Evolutionary conservation across 768 basidiomycete genomes (phyloP).

Genomic region (Russula ochroleuca): DNA sequence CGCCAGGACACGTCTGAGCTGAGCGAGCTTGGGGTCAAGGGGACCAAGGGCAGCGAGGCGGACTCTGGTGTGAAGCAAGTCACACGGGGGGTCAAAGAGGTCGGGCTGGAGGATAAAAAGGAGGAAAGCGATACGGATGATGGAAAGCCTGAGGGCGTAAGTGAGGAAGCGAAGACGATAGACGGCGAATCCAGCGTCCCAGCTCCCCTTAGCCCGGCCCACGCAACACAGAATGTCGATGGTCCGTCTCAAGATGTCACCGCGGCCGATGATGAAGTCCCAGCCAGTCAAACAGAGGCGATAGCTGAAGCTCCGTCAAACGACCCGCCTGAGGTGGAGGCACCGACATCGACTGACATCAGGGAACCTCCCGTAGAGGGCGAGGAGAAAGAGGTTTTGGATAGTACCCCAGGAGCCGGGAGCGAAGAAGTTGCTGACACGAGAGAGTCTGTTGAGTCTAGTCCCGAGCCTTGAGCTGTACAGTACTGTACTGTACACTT

Average conservation of each 20-base stretch:
- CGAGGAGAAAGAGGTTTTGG: neutral
- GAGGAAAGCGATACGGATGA: slow-evolving; percentile 8
- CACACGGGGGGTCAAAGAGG: slow-evolving; percentile 63
- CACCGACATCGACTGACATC: neutral
- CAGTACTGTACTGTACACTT: slow-evolving; percentile 4
- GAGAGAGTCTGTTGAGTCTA: neutral
- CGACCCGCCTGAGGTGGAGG: slow-evolving; percentile 4
- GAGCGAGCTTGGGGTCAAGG: slow-evolving; percentile 32
- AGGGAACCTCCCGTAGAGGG: neutral
- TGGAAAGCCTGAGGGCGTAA: neutral
- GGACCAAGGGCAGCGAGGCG: slow-evolving; percentile 40
- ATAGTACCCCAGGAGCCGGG: neutral
- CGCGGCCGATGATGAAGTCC: slow-evolving; percentile 8
- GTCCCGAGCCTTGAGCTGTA: neutral
- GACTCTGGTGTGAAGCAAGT: slow-evolving; percentile 60
- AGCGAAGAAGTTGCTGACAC: slow-evolving; percentile 1
- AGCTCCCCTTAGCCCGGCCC: slow-evolving; percentile 6
- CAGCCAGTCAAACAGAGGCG: slow-evolving; percentile 9
- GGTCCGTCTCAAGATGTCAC: slow-evolving; percentile 8
- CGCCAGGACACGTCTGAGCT: slow-evolving; percentile 27
- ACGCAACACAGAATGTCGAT: slow-evolving; percentile 5
- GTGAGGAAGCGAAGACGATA: neutral
- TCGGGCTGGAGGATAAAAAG: slow-evolving; percentile 50
- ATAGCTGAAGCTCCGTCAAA: slow-evolving; percentile 2
- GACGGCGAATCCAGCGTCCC: slow-evolving; percentile 5